Percentiles rank a stretch among this genome's conserved stretches.
Evolutionary conservation across 1,284 basidiomycete genomes (phyloP).

Genomic region (Ustilago hordei): DNA sequence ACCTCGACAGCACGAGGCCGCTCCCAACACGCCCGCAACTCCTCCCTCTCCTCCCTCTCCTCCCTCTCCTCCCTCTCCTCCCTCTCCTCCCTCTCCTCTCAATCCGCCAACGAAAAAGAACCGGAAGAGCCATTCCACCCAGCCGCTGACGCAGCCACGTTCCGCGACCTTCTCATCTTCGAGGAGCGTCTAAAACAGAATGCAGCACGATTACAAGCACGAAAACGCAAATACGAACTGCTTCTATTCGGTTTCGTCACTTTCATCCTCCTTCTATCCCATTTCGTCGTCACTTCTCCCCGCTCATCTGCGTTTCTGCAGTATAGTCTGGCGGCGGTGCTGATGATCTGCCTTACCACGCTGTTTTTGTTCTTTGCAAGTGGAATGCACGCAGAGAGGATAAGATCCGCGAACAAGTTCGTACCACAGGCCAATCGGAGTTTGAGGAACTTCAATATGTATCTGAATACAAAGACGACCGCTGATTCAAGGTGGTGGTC

Average conservation of each 20-base stretch:
- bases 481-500: slow-evolving; percentile 71
- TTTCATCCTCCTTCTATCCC: slow-evolving; percentile 82
- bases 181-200: slow-evolving; percentile 96
- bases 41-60: slow-evolving; percentile 7
- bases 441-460: slow-evolving; percentile 93
- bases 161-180: slow-evolving; percentile 89
- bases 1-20: slow-evolving; percentile 24
- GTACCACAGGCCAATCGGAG: slow-evolving; percentile 95
- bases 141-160: slow-evolving; percentile 79
- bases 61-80: too few relatives aligned
- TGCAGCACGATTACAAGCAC: slow-evolving; percentile 81
- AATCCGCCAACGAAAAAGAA: slow-evolving; percentile 20
- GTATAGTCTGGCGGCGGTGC: slow-evolving; percentile 56
- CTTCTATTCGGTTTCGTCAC: slow-evolving; percentile 36
- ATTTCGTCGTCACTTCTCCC: slow-evolving; percentile 76
- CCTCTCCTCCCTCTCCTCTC: slow-evolving; percentile 6
- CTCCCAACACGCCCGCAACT: slow-evolving; percentile 28
- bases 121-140: slow-evolving; percentile 70
- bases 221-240: slow-evolving; percentile 85
- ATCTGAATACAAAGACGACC: slow-evolving; percentile 88
- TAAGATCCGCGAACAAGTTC: slow-evolving; percentile 96
- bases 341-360: slow-evolving; percentile 75
- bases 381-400: slow-evolving; percentile 95
- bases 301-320: slow-evolving; percentile 45
- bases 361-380: slow-evolving; percentile 94